Evolutionary conservation across 345 rosid species (phyloP).

Genomic region (Garcia nutans): DNA sequence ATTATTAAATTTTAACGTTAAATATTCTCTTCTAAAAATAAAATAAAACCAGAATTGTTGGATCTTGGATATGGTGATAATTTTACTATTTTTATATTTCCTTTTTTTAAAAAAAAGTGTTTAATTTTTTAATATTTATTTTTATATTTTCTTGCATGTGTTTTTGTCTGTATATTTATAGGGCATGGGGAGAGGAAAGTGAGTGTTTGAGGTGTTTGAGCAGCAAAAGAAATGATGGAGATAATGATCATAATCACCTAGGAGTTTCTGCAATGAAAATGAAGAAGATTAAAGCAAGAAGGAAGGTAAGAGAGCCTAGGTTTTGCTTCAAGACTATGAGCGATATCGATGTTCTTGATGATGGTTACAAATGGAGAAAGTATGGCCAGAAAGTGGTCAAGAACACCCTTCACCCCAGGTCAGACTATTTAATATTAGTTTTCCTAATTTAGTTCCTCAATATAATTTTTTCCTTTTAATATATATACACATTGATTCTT

Average conservation of each 20-base stretch:
- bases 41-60: not conserved
- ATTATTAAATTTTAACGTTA: too few species aligned
- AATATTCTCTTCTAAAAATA: not conserved
- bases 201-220: conserved; percentile 34
- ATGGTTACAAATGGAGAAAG: conserved; percentile 98
- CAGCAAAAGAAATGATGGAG: conserved; percentile 44
- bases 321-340: conserved; percentile 98
- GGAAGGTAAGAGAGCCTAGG: conserved; percentile 95
- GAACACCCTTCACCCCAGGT: conserved; percentile 99
- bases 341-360: conserved; percentile 92
- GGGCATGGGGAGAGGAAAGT: conserved; percentile 59
- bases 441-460: too few species aligned
- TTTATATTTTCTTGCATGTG: not conserved
- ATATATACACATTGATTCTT: not conserved
- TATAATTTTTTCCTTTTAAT: not conserved
- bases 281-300: conserved; percentile 81
- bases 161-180: conserved; percentile 4
- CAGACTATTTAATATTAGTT: not conserved
- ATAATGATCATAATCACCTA: conserved; percentile 20
- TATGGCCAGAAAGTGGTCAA: conserved; percentile 99
- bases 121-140: too few species aligned
- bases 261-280: conserved; percentile 65
- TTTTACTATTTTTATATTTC: not conserved
- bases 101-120: not conserved
- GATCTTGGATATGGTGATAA: too few species aligned